These are phyloP conservation scores for Septoria petroselini DNA, from an alignment of 2,329 filamentous ascomycete genomes.

Conservation along the genomic window DNA sequence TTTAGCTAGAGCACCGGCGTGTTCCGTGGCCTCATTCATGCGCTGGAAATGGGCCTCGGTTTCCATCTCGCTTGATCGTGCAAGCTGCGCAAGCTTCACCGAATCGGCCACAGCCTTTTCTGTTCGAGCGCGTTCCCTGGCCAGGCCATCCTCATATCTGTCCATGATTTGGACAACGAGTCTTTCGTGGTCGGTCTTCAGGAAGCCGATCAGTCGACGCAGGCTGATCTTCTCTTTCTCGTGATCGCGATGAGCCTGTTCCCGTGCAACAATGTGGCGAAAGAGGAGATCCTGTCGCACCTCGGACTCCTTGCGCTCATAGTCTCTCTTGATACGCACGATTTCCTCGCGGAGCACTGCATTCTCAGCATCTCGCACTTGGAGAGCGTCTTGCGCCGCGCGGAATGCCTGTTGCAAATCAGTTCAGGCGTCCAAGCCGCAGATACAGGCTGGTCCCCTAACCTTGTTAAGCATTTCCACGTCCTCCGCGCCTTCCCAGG, in stretches of 20 bases:
- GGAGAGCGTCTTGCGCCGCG: slow-evolving; percentile 4
- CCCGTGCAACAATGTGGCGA: slow-evolving; percentile 4
- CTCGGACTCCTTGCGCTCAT: slow-evolving; percentile 4
- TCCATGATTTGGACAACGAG: slow-evolving; percentile 5
- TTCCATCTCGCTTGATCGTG: background rate
- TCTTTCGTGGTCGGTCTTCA: slow-evolving; percentile 7
- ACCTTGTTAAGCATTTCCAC: slow-evolving; percentile 9
- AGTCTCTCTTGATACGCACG: background rate
- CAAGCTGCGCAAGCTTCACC: slow-evolving; percentile 3
- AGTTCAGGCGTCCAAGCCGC: background rate
- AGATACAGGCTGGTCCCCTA: background rate
- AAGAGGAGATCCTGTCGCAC: slow-evolving; percentile 17
- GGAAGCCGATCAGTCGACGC: slow-evolving; percentile 4
- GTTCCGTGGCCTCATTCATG: slow-evolving; percentile 10
- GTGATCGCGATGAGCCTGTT: slow-evolving; percentile 2
- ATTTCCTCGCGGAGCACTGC: slow-evolving; percentile 6
- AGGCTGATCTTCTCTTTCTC: slow-evolving; percentile 10
- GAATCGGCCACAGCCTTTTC: slow-evolving; percentile 1
- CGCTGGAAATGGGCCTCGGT: background rate
- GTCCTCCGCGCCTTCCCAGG: slow-evolving; percentile 5
- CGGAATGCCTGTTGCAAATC: slow-evolving; percentile 3
- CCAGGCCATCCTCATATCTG: slow-evolving; percentile 7
- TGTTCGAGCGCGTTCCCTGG: slow-evolving; percentile 2
- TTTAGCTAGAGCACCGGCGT: slow-evolving; percentile 9
- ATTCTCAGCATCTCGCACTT: slow-evolving; percentile 1